Evolutionary conservation across 2,329 filamentous ascomycete genomes (phyloP), one percentile per base, ranked within the genome.

Genomic region (Colletotrichum orbiculare): DNA sequence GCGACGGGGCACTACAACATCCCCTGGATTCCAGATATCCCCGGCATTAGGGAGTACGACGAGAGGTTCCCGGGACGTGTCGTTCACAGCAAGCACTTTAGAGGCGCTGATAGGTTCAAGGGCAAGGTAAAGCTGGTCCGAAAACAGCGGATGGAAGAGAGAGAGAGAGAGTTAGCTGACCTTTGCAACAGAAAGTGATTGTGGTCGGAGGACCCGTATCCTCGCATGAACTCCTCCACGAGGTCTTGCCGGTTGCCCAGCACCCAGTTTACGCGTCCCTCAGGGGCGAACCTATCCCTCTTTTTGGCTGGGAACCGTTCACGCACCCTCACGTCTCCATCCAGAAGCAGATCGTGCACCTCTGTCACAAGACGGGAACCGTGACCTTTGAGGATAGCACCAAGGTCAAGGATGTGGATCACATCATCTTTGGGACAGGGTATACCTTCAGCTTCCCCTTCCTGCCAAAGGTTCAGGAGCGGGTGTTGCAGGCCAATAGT

Each of bases 371-470:
- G 46, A 69, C 70, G 0, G 74, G 81, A 17, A 77, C 74, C 0
- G 78, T 87, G 0, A 74, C 81, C 38, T 87, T 89, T 54, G 78
- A 80, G 48, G 84, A 88, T 54, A 85, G 85, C 0, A 80, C 80
- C 0, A 75, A 69, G 0, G 73, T 85, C 0, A 71, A 80, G 0
- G 76, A 82, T 6, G 81, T 89, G 8, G 86, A 89, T 67, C 73
- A 84, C 55, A 78, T 89, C 35, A 82, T 89, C 45, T 87, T 89
- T 60, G 86, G 83, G 4, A 89, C 87, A 0, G 87, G 87, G 0
- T 88, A 87, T 69, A 82, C 81, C 0, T 88, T 85, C 81, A 85
- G 83, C 2, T 72, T 88, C 0, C 85, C 85, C 0, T 89, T 85
- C 69, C 69, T 87, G 7, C 81, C 82, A 0, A 69, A 81, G 2